Conservation (phyloP, 192 early-diverging fungal genomes). For the Coemansia biformis region DNA sequence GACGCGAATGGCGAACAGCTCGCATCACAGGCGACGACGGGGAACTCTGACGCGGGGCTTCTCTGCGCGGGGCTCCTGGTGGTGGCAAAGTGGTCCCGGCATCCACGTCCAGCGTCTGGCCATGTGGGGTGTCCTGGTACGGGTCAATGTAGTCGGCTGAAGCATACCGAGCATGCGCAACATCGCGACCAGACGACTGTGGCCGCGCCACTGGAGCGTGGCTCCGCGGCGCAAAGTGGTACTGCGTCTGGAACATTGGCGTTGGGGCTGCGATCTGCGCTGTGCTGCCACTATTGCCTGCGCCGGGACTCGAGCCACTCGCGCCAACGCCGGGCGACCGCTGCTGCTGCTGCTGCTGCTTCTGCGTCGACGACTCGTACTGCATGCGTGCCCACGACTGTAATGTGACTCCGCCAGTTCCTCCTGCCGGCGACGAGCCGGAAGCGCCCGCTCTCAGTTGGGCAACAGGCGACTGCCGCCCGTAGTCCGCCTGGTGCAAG, state of each 20-base stretch:
- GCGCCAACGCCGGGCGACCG: no score
- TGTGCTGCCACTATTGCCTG: slow-evolving; percentile 4
- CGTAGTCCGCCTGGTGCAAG: slow-evolving; percentile 28
- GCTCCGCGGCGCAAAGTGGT: slow-evolving; percentile 22
- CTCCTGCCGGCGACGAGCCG: no score
- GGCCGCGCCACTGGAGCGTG: slow-evolving; percentile 8
- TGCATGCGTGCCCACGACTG: slow-evolving; percentile 48
- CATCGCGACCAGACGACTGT: slow-evolving; percentile 14
- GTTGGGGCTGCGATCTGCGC: not conserved
- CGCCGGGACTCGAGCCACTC: no score
- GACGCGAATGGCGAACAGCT: slow-evolving; percentile 40
- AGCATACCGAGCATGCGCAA: slow-evolving; percentile 14
- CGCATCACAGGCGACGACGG: slow-evolving; percentile 48
- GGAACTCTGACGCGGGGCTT: slow-evolving; percentile 3
- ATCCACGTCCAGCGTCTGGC: slow-evolving; percentile 33
- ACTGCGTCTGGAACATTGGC: slow-evolving; percentile 33
- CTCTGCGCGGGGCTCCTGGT: slow-evolving; percentile 1
- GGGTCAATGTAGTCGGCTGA: slow-evolving; percentile 48
- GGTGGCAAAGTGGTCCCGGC: slow-evolving; percentile 4
- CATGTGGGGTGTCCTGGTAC: slow-evolving; percentile 22
- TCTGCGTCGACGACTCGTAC: slow-evolving; percentile 21
- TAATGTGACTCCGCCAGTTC: slow-evolving; percentile 26
- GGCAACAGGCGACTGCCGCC: no score
- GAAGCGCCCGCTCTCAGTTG: no score
- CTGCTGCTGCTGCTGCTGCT: slow-evolving; percentile 5